These are phyloP conservation scores for Xylaria cubensis DNA, from an alignment of 495 filamentous ascomycete genomes.

Conservation along the genomic window DNA sequence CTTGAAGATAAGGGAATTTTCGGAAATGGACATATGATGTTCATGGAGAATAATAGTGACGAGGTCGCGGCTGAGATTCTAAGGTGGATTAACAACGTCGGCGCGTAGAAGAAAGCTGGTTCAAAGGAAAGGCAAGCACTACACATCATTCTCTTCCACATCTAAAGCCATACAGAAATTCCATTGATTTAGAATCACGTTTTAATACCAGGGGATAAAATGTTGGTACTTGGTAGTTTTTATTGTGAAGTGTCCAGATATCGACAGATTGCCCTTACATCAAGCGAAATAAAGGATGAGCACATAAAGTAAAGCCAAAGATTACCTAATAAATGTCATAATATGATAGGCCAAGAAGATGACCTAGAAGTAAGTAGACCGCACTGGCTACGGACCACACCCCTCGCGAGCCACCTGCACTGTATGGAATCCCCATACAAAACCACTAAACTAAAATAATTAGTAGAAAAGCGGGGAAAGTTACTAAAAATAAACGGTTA, in stretches of 20 bases:
- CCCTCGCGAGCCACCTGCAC: no score
- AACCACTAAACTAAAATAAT: no score
- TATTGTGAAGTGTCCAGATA: no score
- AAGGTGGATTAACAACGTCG: slow-evolving; percentile 46
- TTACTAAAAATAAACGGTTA: no score
- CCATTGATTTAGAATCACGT: background rate
- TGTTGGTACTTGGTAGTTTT: no score
- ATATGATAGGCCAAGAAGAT: background rate
- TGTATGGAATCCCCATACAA: no score
- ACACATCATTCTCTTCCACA: background rate
- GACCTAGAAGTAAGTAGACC: background rate
- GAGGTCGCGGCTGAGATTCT: slow-evolving; percentile 51
- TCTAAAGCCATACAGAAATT: background rate
- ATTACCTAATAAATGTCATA: background rate
- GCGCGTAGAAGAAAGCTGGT: background rate
- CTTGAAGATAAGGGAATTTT: slow-evolving; percentile 54
- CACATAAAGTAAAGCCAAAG: no score
- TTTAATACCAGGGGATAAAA: background rate
- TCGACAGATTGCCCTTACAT: no score
- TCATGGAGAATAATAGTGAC: slow-evolving; percentile 67
- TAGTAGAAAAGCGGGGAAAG: no score
- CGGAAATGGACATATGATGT: slow-evolving; percentile 67
- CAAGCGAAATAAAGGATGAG: no score
- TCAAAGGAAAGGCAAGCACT: background rate
- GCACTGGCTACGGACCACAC: no score